Evolutionary conservation across 768 basidiomycete species (phyloP), one percentile per base, ranked within the genome.

Genomic region (Lactifluus hygrophoroides): DNA sequence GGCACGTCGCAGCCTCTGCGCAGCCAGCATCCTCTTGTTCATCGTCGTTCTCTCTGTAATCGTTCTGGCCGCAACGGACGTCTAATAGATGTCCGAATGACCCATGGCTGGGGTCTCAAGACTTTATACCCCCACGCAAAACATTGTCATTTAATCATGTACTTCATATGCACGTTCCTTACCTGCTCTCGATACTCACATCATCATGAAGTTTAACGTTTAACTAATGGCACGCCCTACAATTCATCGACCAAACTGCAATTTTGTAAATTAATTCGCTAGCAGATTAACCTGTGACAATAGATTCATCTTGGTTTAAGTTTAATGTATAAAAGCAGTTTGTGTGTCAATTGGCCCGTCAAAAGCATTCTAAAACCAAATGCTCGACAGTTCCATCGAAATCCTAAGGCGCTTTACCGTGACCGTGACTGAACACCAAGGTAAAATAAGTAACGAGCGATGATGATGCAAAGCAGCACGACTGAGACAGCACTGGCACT

Each of bases 1-100:
- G 78, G 77, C 74, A 14, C 67, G 63, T 58, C 70, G 75, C n/a
- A 76, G 71, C 59, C 64, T 73, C 42, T 37, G 60, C 30, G 73
- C 72, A 2, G 56, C 68, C 21, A 43, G 57, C 53, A 45, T 65
- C 51, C 42, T 67, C 30, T 23, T 56, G 51, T 28, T 66, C 48
- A 9, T 64, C 21, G 43, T 70, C 32, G 46, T 56, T 25, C 49
- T 67, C 42, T 45, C 64, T n/a, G 51, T 64, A 47, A 38, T 57
- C 49, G 60, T 60, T 30, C 27, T 68, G 51, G 10, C 64, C 50
- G 57, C 64, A 58, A 54, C 46, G 54, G 60, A 63, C 34, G 40
- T 19, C 45, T 43, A 47, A 54, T 21, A 32, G 21, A 13, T 19
- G 32, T n/a, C 38, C 23, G 3, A 17, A 38, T 35, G 35, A 51